These are phyloP conservation scores for Meredithiella fracta DNA, from an alignment of 2,329 filamentous ascomycete species.

Conservation along the genomic window DNA sequence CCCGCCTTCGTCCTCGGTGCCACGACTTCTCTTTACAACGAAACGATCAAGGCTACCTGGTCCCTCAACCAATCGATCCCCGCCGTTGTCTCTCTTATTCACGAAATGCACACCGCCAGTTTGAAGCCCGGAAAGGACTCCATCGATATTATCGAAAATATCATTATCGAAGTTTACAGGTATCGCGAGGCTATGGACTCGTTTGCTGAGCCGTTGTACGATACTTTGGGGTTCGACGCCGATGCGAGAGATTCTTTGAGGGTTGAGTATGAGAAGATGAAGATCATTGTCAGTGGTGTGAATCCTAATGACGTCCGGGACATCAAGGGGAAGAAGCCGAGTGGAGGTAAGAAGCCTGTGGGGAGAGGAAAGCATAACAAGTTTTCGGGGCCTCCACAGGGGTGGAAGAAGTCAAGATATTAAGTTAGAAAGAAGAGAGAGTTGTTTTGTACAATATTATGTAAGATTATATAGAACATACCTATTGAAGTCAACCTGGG, in stretches of 20 bases:
- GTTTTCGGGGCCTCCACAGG: no score
- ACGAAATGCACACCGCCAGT: conserved; percentile 50
- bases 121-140: conserved; percentile 21
- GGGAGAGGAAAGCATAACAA: no score
- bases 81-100: conserved; percentile 38
- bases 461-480: neutral
- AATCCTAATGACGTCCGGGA: neutral
- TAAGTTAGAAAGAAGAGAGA: no score
- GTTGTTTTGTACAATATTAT: conserved; percentile 5
- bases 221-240: conserved; percentile 1
- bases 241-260: conserved; percentile 3
- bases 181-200: neutral
- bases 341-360: no score
- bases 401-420: no score
- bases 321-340: neutral
- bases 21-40: conserved; percentile 53
- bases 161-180: conserved; percentile 1
- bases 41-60: conserved; percentile 47
- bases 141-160: conserved; percentile 4
- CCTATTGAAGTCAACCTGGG: neutral
- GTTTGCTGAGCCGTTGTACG: conserved; percentile 7
- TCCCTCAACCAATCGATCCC: conserved; percentile 39
- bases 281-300: neutral
- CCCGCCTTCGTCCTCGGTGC: conserved; percentile 56
- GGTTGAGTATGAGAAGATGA: neutral